These are phyloP conservation scores for Millerozyma miso DNA, from an alignment of 805 yeast genomes.

Conservation along the genomic window DNA sequence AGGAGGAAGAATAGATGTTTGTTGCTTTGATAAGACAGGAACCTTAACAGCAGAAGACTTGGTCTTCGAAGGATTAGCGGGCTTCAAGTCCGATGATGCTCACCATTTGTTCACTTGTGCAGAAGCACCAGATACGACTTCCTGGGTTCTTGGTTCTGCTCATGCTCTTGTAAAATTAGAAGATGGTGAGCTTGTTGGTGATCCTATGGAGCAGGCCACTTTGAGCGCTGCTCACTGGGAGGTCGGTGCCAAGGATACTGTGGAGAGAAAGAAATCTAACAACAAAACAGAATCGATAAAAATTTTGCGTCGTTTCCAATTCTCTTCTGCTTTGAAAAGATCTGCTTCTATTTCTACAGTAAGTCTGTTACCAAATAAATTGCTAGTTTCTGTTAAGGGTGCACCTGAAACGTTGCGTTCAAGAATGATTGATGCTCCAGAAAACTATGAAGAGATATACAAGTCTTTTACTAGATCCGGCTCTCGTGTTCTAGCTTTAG, in stretches of 20 bases:
- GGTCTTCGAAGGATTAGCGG: slow-evolving; percentile 94
- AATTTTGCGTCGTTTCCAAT: slow-evolving; percentile 91
- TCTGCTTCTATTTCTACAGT: slow-evolving; percentile 78
- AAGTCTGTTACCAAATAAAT: slow-evolving; percentile 41
- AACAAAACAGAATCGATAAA: slow-evolving; percentile 48
- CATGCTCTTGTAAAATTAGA: slow-evolving; percentile 93
- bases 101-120: slow-evolving; percentile 50
- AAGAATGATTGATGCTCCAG: slow-evolving; percentile 71
- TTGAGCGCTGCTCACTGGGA: slow-evolving; percentile 83
- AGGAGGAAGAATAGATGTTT: slow-evolving; percentile 96
- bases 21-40: slow-evolving; percentile 98
- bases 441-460: slow-evolving; percentile 75
- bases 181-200: slow-evolving; percentile 97
- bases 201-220: slow-evolving; percentile 98
- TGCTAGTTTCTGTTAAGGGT: slow-evolving; percentile 86
- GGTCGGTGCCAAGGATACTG: slow-evolving; percentile 71
- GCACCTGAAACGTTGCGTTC: slow-evolving; percentile 93
- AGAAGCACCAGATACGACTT: slow-evolving; percentile 67
- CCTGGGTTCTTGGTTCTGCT: slow-evolving; percentile 82
- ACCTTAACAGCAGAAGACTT: slow-evolving; percentile 96
- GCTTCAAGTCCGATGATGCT: slow-evolving; percentile 52
- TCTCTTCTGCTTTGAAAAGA: slow-evolving; percentile 92
- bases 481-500: slow-evolving; percentile 89
- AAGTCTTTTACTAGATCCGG: slow-evolving; percentile 93
- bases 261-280: slow-evolving; percentile 38